Percentiles rank a stretch among this genome's conserved stretches.
phyloP scores from a whole-genome alignment of 73 alveolate species.

The Paramecium bursaria region DNA sequence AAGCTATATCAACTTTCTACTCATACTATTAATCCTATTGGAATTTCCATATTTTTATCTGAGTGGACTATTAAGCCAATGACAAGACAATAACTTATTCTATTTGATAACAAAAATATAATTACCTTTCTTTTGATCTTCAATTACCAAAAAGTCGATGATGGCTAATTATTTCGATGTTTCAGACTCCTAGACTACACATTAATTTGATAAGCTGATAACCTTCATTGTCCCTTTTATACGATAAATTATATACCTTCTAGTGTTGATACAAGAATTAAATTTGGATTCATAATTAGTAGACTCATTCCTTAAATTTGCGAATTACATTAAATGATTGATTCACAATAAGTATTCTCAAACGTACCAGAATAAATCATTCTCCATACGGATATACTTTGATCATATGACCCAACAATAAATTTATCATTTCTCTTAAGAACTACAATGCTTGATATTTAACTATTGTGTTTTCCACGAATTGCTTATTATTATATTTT shows the following conservation, averaged over 20 bases:
- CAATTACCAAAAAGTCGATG: slow-evolving; percentile 15
- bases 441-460: slow-evolving; percentile 17
- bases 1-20: slow-evolving; percentile 21
- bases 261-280: slow-evolving; percentile 15
- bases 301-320: slow-evolving; percentile 9
- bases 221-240: slow-evolving; percentile 33
- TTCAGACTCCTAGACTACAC: slow-evolving; percentile 39
- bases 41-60: slow-evolving; percentile 33
- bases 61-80: neutral
- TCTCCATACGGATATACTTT: slow-evolving; percentile 40
- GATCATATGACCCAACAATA: slow-evolving; percentile 47
- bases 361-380: slow-evolving; percentile 6
- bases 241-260: neutral
- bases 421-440: slow-evolving; percentile 46
- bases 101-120: neutral
- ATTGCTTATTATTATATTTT: slow-evolving; percentile 15
- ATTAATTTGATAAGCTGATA: slow-evolving; percentile 5
- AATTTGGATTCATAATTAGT: slow-evolving; percentile 28
- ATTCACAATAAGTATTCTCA: slow-evolving; percentile 52
- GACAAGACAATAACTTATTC: slow-evolving; percentile 12
- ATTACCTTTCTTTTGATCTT: slow-evolving; percentile 26
- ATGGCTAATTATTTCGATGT: neutral
- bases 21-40: slow-evolving; percentile 39
- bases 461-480: slow-evolving; percentile 27
- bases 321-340: slow-evolving; percentile 17